Base-by-base conservation (phyloP, 2,329 filamentous ascomycete genomes). In the Epichloe uncinata region DNA sequence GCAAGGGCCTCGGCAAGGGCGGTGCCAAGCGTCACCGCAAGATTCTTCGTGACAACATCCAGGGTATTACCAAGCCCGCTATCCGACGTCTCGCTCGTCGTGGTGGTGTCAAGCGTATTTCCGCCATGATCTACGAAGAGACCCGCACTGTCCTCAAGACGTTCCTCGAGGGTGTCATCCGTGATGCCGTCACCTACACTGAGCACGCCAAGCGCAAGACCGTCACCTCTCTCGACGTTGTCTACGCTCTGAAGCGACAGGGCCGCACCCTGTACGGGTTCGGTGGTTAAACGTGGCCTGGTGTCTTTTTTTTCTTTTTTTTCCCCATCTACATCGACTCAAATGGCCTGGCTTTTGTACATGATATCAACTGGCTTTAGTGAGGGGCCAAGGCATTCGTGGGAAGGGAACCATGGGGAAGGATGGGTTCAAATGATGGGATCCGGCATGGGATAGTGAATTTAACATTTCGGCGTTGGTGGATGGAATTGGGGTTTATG, bases 81-180 rank as follows among this genome's bases (percentile, higher is more conserved):
- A 96, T 96, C 74, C 85, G 90, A 66, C 90, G 90, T 94, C 89
- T 96, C 70, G 90, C 90, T 59, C 90, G 90, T 76, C 89, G 90
- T 93, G 90, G 90, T 73, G 90, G 90, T 90, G 90, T 96, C 81
- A 96, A 96, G 87, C 90, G 90, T 95, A 96, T 96, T 67, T 95
- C 89, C 66, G 90, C 90, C 70, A 94, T 86, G 81, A 86, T 86
- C 72, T 86, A 86, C 75, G 82, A 85, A 70, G 82, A 86, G 75
- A 86, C 82, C 56, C 82, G 82, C 59, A 81, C 81, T 75, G 82
- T 86, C 56, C 79, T 86, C 63, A 86, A 86, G 78, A 82, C 82
- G 60, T 86, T 85, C 79, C 80, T 86, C 57, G 82, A 85, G 73
- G 77, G 78, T 63, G 82, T 86, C 69, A 86, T 86, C 63, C 82